phyloP scores from a whole-genome alignment of 2,329 filamentous ascomycete genomes.

The Chaetothyriales sp. region DNA sequence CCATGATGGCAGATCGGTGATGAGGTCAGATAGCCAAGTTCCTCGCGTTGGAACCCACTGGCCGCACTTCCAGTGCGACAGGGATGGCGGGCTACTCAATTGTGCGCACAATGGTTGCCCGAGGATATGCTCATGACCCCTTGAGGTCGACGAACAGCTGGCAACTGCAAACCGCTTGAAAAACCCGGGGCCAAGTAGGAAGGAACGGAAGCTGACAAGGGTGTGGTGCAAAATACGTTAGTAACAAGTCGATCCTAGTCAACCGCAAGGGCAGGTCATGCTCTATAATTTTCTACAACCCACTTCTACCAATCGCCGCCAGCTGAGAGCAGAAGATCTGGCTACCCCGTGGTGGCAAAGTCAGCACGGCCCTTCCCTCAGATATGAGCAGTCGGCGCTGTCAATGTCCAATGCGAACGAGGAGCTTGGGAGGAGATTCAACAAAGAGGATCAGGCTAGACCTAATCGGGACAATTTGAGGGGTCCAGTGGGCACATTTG shows the following conservation, averaged over 20 bases:
- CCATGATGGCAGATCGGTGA: constrained; percentile 24
- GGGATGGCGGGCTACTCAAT: not conserved
- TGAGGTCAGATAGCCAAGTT: not conserved
- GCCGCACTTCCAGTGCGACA: not conserved
- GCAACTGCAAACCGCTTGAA: not conserved
- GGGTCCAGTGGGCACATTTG: not conserved
- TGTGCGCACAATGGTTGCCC: not conserved
- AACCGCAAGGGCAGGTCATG: not conserved
- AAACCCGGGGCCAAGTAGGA: not conserved
- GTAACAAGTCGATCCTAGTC: not conserved
- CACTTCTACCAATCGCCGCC: not conserved
- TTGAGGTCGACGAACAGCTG: not conserved
- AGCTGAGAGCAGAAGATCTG: not conserved
- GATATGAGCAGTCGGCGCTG: not conserved
- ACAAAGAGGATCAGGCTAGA: not conserved
- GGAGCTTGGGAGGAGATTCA: not conserved
- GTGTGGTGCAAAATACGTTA: not conserved
- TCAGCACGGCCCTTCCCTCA: not conserved
- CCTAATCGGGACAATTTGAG: not conserved
- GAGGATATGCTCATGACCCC: not conserved
- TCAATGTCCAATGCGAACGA: not conserved
- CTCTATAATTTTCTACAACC: not conserved
- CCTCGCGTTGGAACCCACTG: not conserved
- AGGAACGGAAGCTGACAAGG: not conserved
- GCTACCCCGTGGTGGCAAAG: not conserved